Conservation (phyloP, 2,329 filamentous ascomycete genomes). For the Penicillium sp. region DNA sequence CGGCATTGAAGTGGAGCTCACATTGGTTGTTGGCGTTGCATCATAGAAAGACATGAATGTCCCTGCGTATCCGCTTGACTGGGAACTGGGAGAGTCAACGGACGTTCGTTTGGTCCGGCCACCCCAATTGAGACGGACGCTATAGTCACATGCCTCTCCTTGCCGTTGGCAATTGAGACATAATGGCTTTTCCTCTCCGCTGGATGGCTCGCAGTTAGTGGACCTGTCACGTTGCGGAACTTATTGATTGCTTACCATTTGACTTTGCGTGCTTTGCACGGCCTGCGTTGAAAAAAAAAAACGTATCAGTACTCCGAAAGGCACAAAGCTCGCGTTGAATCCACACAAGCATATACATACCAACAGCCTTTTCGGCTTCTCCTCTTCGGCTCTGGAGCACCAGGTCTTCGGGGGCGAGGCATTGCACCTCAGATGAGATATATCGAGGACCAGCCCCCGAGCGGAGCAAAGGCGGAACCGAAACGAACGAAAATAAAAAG, state of each 20-base stretch:
- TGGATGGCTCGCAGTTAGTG: conserved; percentile 27
- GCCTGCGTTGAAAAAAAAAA: conserved; percentile 52
- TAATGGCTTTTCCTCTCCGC: conserved; percentile 70
- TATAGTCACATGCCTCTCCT: conserved; percentile 75
- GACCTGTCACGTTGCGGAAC: neutral
- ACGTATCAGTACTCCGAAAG: neutral
- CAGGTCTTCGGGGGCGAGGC: conserved; percentile 66
- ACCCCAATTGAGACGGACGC: conserved; percentile 77
- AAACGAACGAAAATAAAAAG: conserved; percentile 11
- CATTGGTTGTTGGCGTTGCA: conserved; percentile 7
- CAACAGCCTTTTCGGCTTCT: conserved; percentile 69
- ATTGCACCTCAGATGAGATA: conserved; percentile 36
- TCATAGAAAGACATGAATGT: conserved; percentile 18
- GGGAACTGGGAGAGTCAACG: conserved; percentile 35
- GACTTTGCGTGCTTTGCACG: conserved; percentile 75
- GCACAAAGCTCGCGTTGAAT: neutral
- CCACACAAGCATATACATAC: conserved; percentile 41
- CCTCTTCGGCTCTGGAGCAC: conserved; percentile 64
- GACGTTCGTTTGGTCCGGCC: conserved; percentile 63
- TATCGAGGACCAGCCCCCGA: conserved; percentile 5
- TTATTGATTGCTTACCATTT: conserved; percentile 59
- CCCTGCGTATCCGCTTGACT: conserved; percentile 26
- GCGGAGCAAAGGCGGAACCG: neutral
- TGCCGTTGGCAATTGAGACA: conserved; percentile 72
- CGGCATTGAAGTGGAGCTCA: conserved; percentile 10